phyloP scores from a whole-genome alignment of 352 stramenopile species.

The Phytophthora melonis region DNA sequence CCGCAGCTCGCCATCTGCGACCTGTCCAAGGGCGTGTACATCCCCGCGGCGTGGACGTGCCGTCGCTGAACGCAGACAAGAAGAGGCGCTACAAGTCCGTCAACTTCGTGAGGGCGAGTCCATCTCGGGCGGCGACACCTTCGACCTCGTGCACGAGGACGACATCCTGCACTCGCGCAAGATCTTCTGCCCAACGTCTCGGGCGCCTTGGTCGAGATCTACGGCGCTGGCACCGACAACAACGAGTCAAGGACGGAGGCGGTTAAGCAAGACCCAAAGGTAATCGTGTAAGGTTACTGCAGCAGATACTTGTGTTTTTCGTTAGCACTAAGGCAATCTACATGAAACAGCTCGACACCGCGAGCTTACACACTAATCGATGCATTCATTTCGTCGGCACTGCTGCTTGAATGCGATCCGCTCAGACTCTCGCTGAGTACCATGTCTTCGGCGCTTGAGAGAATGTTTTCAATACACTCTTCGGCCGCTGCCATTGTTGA shows the following conservation, averaged over 20 bases:
- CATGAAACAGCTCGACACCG: too few species aligned
- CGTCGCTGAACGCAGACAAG: slow-evolving; percentile 94
- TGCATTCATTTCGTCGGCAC: background rate
- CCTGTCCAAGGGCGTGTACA: slow-evolving; percentile 96
- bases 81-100: slow-evolving; percentile 96
- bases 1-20: slow-evolving; percentile 97
- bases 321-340: background rate
- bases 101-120: slow-evolving; percentile 94
- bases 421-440: slow-evolving; percentile 22
- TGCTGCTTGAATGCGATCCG: background rate
- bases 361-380: slow-evolving; percentile 3
- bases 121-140: slow-evolving; percentile 98
- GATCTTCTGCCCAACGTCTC: slow-evolving; percentile 99
- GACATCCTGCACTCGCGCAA: slow-evolving; percentile 99
- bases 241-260: too few species aligned
- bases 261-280: slow-evolving; percentile 32
- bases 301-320: background rate
- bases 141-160: slow-evolving; percentile 99
- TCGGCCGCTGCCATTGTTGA: slow-evolving; percentile 11
- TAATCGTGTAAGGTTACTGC: slow-evolving; percentile 19
- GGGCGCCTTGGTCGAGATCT: slow-evolving; percentile 98
- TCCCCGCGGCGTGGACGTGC: slow-evolving; percentile 97
- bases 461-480: slow-evolving; percentile 21
- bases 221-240: slow-evolving; percentile 96
- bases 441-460: slow-evolving; percentile 27